Conservation (phyloP, 2,329 filamentous ascomycete genomes). For the Fusarium graminum region DNA sequence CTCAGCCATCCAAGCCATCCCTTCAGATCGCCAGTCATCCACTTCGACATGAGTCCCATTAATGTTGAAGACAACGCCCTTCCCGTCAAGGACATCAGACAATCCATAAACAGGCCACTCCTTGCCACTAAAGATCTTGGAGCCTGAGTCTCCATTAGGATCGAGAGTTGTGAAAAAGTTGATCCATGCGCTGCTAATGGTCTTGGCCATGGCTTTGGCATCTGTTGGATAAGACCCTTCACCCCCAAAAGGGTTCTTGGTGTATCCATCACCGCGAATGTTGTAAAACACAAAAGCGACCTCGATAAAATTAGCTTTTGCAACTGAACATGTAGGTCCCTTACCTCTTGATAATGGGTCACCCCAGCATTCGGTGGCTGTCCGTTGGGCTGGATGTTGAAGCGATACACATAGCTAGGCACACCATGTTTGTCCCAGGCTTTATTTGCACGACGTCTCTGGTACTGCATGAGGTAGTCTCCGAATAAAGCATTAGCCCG, state of each 20-base stretch:
- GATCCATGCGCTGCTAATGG: conserved; percentile 52
- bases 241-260: conserved; percentile 51
- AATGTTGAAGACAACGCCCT: conserved; percentile 50
- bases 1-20: conserved; percentile 50
- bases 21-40: conserved; percentile 50
- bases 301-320: conserved; percentile 28
- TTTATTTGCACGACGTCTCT: conserved; percentile 47
- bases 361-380: conserved; percentile 41
- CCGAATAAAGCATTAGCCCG: conserved; percentile 51
- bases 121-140: conserved; percentile 4
- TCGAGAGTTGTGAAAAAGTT: conserved; percentile 48
- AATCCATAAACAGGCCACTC: conserved; percentile 49
- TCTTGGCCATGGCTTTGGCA: conserved; percentile 46
- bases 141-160: conserved; percentile 44
- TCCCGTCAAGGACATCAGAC: conserved; percentile 32
- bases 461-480: conserved; percentile 47
- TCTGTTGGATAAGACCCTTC: conserved; percentile 45
- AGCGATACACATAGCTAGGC: conserved; percentile 52
- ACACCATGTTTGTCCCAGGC: conserved; percentile 48
- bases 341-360: conserved; percentile 56
- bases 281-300: conserved; percentile 60
- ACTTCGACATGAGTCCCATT: conserved; percentile 46
- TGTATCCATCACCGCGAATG: conserved; percentile 50
- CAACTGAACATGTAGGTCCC: accelerated
- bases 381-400: conserved; percentile 51